Conservation (phyloP, 345 rosid species). For the Syzygium aromaticum region DNA sequence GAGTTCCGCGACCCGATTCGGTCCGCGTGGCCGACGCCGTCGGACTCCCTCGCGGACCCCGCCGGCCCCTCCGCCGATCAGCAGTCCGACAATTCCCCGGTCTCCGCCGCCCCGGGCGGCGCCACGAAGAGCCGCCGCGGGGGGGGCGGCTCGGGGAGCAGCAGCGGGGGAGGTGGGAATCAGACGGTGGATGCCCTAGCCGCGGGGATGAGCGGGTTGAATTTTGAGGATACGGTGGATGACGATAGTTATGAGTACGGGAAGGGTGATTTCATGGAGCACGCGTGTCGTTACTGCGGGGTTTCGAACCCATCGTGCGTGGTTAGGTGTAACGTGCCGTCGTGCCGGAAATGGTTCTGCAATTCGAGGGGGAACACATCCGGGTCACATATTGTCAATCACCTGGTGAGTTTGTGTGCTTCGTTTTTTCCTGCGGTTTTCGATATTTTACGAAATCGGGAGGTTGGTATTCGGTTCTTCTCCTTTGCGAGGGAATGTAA, state of each 20-base stretch:
- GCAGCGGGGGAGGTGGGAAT: slow-evolving; percentile 14
- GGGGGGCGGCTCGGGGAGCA: slow-evolving; percentile 11
- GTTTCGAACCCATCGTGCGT: slow-evolving; percentile 98
- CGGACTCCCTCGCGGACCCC: slow-evolving; percentile 63
- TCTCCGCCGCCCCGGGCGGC: slow-evolving; percentile 32
- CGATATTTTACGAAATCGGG: background rate
- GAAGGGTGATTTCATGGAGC: slow-evolving; percentile 80
- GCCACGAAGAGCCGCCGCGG: slow-evolving; percentile 21
- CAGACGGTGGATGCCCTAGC: slow-evolving; percentile 66
- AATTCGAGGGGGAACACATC: slow-evolving; percentile 99
- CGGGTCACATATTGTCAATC: slow-evolving; percentile 98
- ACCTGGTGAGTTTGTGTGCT: slow-evolving; percentile 52
- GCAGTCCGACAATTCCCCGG: slow-evolving; percentile 36
- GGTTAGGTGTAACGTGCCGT: slow-evolving; percentile 94
- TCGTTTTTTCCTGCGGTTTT: background rate
- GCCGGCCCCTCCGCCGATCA: slow-evolving; percentile 28
- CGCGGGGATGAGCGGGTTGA: slow-evolving; percentile 70
- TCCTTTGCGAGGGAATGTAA: background rate
- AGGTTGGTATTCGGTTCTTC: background rate
- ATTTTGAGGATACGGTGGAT: slow-evolving; percentile 94
- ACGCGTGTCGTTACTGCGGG: slow-evolving; percentile 94
- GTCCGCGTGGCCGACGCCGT: slow-evolving; percentile 81
- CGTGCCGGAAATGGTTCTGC: slow-evolving; percentile 98
- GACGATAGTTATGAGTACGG: slow-evolving; percentile 69
- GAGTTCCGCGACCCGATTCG: slow-evolving; percentile 53